Conservation (phyloP, 371 early-diverging fungal species). For the Rhizopus arrhizus region DNA sequence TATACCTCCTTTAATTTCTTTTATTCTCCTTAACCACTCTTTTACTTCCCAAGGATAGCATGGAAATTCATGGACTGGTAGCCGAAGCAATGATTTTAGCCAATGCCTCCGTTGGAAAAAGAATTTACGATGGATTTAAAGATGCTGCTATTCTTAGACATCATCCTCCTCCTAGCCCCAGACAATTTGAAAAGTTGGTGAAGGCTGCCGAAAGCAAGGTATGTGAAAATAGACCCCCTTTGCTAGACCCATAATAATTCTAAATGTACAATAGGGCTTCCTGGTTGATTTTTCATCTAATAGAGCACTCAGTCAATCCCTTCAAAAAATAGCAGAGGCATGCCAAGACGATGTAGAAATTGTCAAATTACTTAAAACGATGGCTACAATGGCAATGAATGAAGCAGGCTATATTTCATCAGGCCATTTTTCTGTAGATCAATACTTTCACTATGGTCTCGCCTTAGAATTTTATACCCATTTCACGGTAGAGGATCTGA, state of each 20-base stretch:
- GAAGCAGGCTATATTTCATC: constrained; percentile 73
- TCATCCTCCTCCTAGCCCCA: constrained; percentile 73
- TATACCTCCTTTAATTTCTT: constrained; percentile 20
- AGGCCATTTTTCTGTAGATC: constrained; percentile 47
- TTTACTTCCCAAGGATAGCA: constrained; percentile 72
- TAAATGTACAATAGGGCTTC: constrained; percentile 46
- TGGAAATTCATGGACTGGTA: constrained; percentile 92
- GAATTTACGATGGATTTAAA: constrained; percentile 79
- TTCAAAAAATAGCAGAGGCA: constrained; percentile 42
- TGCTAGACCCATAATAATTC: background rate
- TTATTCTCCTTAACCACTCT: constrained; percentile 26
- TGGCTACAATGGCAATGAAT: constrained; percentile 81
- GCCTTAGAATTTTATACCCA: constrained; percentile 90
- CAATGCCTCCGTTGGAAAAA: constrained; percentile 90
- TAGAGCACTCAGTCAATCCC: constrained; percentile 63
- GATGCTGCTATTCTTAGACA: constrained; percentile 87
- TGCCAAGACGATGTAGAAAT: constrained; percentile 57
- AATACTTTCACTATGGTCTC: constrained; percentile 85
- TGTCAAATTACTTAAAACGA: constrained; percentile 64
- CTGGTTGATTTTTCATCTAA: constrained; percentile 68
- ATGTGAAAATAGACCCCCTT: constrained; percentile 5
- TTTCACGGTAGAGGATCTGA: constrained; percentile 68
- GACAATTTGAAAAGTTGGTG: constrained; percentile 70
- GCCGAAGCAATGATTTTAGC: constrained; percentile 99
- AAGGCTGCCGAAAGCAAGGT: constrained; percentile 64